Conservation (phyloP, 2,329 filamentous ascomycete genomes). For the Leptoxyphium fumago region DNA sequence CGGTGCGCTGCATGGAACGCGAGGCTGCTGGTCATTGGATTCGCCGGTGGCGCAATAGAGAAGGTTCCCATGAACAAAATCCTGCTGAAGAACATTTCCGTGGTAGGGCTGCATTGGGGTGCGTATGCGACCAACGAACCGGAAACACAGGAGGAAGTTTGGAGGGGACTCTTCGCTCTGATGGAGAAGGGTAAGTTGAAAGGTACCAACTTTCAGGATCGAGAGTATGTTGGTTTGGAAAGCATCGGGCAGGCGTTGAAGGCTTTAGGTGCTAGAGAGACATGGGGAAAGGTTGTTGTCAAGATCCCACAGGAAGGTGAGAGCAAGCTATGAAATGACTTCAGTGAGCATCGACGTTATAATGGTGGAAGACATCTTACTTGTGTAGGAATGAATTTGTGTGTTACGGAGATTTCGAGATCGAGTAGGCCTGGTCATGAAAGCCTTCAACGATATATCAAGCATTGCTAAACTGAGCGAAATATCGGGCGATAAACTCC, state of each 20-base stretch:
- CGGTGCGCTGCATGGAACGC: conserved; percentile 94
- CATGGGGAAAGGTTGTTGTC: conserved; percentile 93
- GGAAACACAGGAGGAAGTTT: conserved; percentile 56
- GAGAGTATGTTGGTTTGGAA: conserved; percentile 70
- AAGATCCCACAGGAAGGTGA: conserved; percentile 57
- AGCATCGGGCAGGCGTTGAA: conserved; percentile 61
- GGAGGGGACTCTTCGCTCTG: conserved; percentile 67
- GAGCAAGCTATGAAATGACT: conserved; percentile 17
- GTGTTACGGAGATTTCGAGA: too few relatives aligned
- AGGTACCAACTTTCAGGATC: conserved; percentile 70
- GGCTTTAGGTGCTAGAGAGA: conserved; percentile 64
- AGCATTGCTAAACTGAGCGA: too few relatives aligned
- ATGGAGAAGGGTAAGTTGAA: conserved; percentile 65
- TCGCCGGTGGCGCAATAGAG: conserved; percentile 75
- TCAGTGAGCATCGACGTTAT: too few relatives aligned
- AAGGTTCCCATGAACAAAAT: conserved; percentile 89
- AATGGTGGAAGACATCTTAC: too few relatives aligned
- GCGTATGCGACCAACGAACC: conserved; percentile 62
- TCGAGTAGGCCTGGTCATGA: too few relatives aligned
- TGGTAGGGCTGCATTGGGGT: conserved; percentile 88
- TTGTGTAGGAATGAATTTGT: too few relatives aligned
- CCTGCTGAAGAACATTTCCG: conserved; percentile 78
- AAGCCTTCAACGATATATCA: too few relatives aligned
- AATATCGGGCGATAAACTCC: too few relatives aligned
- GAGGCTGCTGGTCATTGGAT: conserved; percentile 73